Evolutionary conservation across 2,329 filamentous ascomycete species (phyloP), one percentile per base, ranked within the genome.

Genomic region (Helminthosporium solani): DNA sequence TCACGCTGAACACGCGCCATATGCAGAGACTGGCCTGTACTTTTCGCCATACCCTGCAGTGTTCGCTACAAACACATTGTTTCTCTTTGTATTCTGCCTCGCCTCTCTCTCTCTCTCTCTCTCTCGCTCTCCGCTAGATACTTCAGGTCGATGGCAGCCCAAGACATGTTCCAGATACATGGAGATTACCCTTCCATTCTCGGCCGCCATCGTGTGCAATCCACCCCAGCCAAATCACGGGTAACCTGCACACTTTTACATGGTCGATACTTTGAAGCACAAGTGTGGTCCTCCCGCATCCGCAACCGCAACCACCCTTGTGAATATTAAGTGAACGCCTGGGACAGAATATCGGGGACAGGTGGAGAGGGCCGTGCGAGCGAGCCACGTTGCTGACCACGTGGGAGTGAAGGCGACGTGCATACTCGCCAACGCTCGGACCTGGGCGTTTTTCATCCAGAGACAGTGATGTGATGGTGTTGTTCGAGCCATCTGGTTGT

Each of bases 381-480:
- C 33, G n/a, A 43, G 38, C 46, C 46, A 53, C 47, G 45, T 51
- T 50, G 43, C 47, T 33, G 40, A 46, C 51, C 53, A 56, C 53
- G 51, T 56, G 53, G 53, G 25, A 16, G 21, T 36, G 48, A 48
- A 40, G 42, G 39, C 28, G 31, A 23, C 47, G 40, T 44, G 45
- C 46, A 42, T 49, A 42, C 34, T 28, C 38, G n/a, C n/a, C n/a
- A 16, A 19, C 36, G 44, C 47, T 47, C 35, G 47, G 47, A 44
- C 40, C 28, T 14, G 14, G n/a, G 14, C 15, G n/a, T 16, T 14
- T n/a, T n/a, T n/a, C n/a, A n/a, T n/a, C n/a, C n/a, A n/a, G n/a
- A n/a, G n/a, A n/a, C n/a, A n/a, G n/a, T n/a, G n/a, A n/a, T n/a
- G n/a, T n/a, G n/a, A n/a, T n/a, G n/a, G n/a, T n/a, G n/a, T n/a